Conservation (phyloP, 345 rosid species). For the Pistacia integerrima region DNA sequence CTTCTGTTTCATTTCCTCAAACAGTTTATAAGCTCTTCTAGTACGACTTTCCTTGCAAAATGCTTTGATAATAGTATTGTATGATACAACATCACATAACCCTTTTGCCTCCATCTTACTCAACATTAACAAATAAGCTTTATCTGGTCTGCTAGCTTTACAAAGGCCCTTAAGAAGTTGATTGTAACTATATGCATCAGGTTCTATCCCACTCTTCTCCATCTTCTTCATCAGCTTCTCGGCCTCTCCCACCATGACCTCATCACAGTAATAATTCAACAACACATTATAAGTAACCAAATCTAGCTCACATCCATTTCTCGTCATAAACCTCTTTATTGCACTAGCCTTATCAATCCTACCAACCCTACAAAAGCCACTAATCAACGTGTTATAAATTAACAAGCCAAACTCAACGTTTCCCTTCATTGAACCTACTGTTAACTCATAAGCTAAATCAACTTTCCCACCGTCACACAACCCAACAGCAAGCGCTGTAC, state of each 20-base stretch:
- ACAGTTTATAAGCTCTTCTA: conserved; percentile 60
- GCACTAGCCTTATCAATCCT: conserved; percentile 79
- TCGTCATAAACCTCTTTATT: conserved; percentile 69
- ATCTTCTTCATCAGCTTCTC: conserved; percentile 60
- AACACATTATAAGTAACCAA: conserved; percentile 77
- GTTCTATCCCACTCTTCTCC: conserved; percentile 73
- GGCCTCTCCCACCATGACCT: conserved; percentile 63
- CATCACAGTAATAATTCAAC: conserved; percentile 71
- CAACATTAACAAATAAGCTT: conserved; percentile 59
- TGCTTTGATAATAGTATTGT: conserved; percentile 70
- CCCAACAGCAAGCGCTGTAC: conserved; percentile 66
- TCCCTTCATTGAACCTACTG: conserved; percentile 64
- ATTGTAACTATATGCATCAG: conserved; percentile 82
- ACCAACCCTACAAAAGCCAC: conserved; percentile 76
- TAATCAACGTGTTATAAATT: conserved; percentile 74
- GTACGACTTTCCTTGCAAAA: conserved; percentile 51
- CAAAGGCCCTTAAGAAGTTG: conserved; percentile 80
- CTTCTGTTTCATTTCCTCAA: conserved; percentile 68
- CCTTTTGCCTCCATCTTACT: conserved; percentile 71
- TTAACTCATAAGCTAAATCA: conserved; percentile 86
- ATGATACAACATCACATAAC: conserved; percentile 74
- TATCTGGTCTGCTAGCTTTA: conserved; percentile 51
- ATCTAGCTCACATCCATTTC: conserved; percentile 70
- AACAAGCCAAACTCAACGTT: conserved; percentile 54
- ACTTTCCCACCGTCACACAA: conserved; percentile 73